Conservation (phyloP, 2,329 filamentous ascomycete genomes). For the Biscogniauxia marginata region DNA sequence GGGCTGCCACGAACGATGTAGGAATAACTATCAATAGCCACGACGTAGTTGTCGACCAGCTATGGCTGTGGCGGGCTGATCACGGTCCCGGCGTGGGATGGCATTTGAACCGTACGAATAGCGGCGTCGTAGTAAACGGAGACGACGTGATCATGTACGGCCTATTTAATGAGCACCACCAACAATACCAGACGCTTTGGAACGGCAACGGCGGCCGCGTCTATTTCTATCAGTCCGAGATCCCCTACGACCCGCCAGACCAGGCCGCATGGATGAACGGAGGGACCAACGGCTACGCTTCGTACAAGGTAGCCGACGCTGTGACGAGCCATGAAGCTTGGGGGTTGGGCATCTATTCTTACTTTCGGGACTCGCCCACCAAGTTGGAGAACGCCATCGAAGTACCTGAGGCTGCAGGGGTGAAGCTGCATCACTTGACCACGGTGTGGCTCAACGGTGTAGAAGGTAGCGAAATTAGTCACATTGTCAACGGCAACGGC, state of each 20-base stretch:
- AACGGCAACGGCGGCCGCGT: slow-evolving; percentile 30
- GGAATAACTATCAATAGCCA: slow-evolving; percentile 33
- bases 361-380: slow-evolving; percentile 33
- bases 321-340: slow-evolving; percentile 33
- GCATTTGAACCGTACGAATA: slow-evolving; percentile 31
- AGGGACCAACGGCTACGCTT: slow-evolving; percentile 31
- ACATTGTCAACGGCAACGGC: slow-evolving; percentile 32
- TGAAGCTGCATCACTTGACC: slow-evolving; percentile 32
- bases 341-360: slow-evolving; percentile 35
- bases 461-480: slow-evolving; percentile 32
- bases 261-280: slow-evolving; percentile 31
- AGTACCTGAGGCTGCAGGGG: slow-evolving; percentile 23
- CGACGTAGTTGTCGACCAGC: slow-evolving; percentile 32
- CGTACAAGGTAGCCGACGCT: slow-evolving; percentile 32
- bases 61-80: slow-evolving; percentile 36
- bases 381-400: slow-evolving; percentile 35
- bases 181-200: slow-evolving; percentile 35
- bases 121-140: slow-evolving; percentile 33
- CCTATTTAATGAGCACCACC: slow-evolving; percentile 35
- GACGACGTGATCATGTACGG: slow-evolving; percentile 32
- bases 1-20: slow-evolving; percentile 28
- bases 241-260: slow-evolving; percentile 34
- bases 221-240: slow-evolving; percentile 37
- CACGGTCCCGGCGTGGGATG: slow-evolving; percentile 31
- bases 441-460: slow-evolving; percentile 33